Base-by-base conservation (phyloP, 23 red algal species). In the Chondrus crispus region DNA sequence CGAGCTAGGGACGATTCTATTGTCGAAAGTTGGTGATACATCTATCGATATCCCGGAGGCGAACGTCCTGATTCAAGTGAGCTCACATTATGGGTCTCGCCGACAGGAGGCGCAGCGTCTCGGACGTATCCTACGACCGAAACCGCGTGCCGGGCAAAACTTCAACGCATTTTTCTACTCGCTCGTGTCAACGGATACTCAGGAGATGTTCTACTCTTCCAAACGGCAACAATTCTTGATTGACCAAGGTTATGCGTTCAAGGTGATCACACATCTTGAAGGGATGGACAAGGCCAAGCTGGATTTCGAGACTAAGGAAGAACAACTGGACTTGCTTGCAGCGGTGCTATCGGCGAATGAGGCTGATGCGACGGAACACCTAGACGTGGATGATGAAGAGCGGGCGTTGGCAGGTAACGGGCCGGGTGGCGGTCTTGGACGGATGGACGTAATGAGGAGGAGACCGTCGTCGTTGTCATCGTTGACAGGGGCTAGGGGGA, bases 161-260 rank as follows among this genome's bases (percentile, higher is more conserved):
- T 98, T 96, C 86, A 98, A 98, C 71, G 96, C 96, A 3, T 98
- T 96, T 80, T 98, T 95, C 89, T 98, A 98, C 77, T 96, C 93
- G 48, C 85, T 98, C 28, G 96, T 98, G 28, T 95, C 92, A 33
- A 96, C 96, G 28, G 96, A 98, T 62, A 98, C 96, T 12, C 72
- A 80, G 39, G 96, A 98, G 55, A 95, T 98, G 96, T 98, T 90
- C 47, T 98, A 95, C 69, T 88, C 96, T 32, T 82, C 89, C 45
- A 98, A 98, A 52, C 81, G 96, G 28, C 96, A 98, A 70, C 94
- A 98, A 72, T 98, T 98, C 74, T 86, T 98, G 19, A 92, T 96
- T 71, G 96, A 98, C 35, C 96, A 98, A 58, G 96, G 96, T 38
- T 98, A 98, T 78, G 93, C 91, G 7, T 98, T 98, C 86, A 95